Base-by-base conservation (phyloP, 495 filamentous ascomycete species). In the Margaritispora aquatica region DNA sequence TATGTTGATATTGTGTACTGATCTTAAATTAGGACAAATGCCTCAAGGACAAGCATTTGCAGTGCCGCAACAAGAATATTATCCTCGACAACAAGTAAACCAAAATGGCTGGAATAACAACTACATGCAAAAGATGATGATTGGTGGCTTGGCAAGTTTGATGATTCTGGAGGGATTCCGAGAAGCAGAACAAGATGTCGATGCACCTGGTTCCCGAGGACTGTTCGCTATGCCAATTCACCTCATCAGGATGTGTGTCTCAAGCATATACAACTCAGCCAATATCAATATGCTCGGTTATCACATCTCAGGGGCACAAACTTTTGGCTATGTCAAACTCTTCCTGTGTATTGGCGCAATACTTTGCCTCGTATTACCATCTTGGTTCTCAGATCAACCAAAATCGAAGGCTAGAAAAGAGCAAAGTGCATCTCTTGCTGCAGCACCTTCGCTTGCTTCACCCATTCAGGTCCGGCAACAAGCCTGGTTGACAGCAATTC, bases 401-500 rank as follows among this genome's bases (percentile, higher is more conserved):
- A 80, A 77, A 56, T 65, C 72, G 27, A 59, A 57, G 22, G n/a
- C 15, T 20, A 31, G 50, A 22, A 63, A 65, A 49, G 62, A 73
- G 24, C 70, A 77, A 56, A 53, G 63, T 4, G 65, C 71, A 51
- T 64, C 65, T 26, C 59, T 64, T 47, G 64, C 75, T 23, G 80
- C 77, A 31, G 83, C 76, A 53, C 88, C 87, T 1, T 89, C 88
- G 2, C 76, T 88, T 15, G 87, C 89, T 15, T 92, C 91, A 1
- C 85, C 93, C 7, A 86, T 93, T 52, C 88, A 93, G 61, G 89
- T 95, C 53, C 86, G 92, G 52, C 82, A 87, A 59, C 88, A 90
- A 67, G 93, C 93, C 26, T 97, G 93, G 92, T 83, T 96, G 51
- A 97, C 93, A 1, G 92, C 93, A 2, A 86, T 97, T 60, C 93